phyloP scores from a whole-genome alignment of 768 basidiomycete genomes.

The Daedaleopsis sinensis region DNA sequence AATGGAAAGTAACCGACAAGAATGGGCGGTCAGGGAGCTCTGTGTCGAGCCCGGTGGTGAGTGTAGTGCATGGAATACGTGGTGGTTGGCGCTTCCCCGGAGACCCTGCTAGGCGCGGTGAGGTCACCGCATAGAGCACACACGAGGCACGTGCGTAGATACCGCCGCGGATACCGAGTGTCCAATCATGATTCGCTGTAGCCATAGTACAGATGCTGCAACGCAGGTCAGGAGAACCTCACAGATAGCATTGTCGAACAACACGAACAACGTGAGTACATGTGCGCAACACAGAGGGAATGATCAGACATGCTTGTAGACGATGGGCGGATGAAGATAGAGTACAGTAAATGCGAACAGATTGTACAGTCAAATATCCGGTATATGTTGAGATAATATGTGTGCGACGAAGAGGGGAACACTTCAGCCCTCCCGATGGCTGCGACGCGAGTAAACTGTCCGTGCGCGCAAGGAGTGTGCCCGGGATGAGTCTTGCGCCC shows the following conservation, averaged over 20 bases:
- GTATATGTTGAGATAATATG: neutral
- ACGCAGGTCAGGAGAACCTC: neutral
- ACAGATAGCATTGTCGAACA: neutral
- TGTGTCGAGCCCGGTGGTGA: conserved; percentile 15
- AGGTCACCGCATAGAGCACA: conserved; percentile 23
- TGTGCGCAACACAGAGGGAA: neutral
- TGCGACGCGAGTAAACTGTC: conserved; percentile 14
- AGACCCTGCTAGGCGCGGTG: conserved; percentile 13
- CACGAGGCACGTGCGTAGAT: conserved; percentile 16
- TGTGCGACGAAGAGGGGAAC: neutral
- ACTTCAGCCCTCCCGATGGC: conserved; percentile 14
- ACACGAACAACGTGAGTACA: too few relatives aligned
- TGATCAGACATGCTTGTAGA: conserved; percentile 2
- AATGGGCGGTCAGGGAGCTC: conserved; percentile 13
- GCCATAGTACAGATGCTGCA: neutral
- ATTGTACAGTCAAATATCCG: neutral
- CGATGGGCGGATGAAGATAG: neutral
- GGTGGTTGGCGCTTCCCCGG: conserved; percentile 14
- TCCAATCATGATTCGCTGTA: neutral
- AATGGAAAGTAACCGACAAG: conserved; percentile 2
- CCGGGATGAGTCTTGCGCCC: conserved; percentile 4
- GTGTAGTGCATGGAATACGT: conserved; percentile 22
- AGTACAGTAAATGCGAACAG: neutral
- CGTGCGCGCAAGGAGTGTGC: conserved; percentile 11
- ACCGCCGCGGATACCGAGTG: neutral